Evolutionary conservation across 2,329 filamentous ascomycete genomes (phyloP), one percentile per base, ranked within the genome.

Genomic region (Atkinsonella hypoxylon): DNA sequence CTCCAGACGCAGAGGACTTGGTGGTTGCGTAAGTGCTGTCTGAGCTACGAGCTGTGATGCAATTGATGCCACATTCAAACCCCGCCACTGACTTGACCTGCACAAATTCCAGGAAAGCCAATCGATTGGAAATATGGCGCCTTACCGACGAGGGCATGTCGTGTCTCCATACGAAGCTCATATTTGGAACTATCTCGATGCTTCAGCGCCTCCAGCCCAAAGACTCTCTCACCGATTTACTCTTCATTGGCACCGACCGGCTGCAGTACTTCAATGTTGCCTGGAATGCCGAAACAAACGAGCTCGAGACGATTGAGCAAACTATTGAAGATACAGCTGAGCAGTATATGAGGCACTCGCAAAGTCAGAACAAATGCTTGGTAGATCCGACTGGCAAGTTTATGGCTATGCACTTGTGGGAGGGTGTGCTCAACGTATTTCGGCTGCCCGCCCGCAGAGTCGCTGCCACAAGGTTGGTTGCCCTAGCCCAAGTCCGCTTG

Each of bases 201-300:
- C 77, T 96, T 13, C 80, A 93, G 61, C 84, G 82, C 61, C 74
- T 98, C 45, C 82, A 82, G 26, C 89, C 90, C 6, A 80, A 81
- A 46, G 80, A 87, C 58, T 82, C 83, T 30, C 68, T 75, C 5
- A 88, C 83, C 45, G 89, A 97, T 58, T 81, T 96, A 54, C 79
- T 98, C 54, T 95, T 98, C 63, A 78, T 98, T 51, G 91, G 89
- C 47, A 98, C 93, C 45, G 86, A 95, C 63, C 82, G 86, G 50
- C 86, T 87, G 58, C 83, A 89, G 60, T 97, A 95, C 70, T 95
- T 97, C 66, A 95, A 89, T 1, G 67, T 95, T 18, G 82, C 77
- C 15, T 98, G 93, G 90, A 82, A 96, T 59, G 61, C 75, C 0
- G 67, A 77, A 63, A 71, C 62, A 4, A 67, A 67, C 18, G 64